These are phyloP conservation scores for Penicillium steckii DNA, from an alignment of 495 filamentous ascomycete species.

Conservation along the genomic window DNA sequence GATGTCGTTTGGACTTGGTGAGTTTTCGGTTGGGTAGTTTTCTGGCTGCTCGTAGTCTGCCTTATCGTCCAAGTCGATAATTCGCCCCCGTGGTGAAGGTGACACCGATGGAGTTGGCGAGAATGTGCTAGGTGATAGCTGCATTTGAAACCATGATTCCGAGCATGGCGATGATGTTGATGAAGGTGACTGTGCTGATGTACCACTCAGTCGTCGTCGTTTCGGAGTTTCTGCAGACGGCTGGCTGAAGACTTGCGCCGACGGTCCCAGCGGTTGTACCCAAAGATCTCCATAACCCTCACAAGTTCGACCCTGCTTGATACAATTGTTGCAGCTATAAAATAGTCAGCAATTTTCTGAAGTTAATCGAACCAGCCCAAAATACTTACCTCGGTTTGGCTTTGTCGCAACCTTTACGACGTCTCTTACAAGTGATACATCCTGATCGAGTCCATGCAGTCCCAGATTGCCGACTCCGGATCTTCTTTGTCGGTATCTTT, in stretches of 20 bases:
- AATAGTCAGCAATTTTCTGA: neutral
- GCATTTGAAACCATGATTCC: conserved; percentile 12
- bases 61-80: neutral
- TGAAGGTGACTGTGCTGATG: conserved; percentile 12
- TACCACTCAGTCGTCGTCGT: conserved; percentile 22
- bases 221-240: conserved; percentile 20
- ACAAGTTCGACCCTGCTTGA: conserved; percentile 37
- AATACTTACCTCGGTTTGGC: conserved; percentile 38
- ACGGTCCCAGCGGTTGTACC: conserved; percentile 38
- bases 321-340: conserved; percentile 39
- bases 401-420: conserved; percentile 47
- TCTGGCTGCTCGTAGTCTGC: neutral
- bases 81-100: conserved; percentile 7
- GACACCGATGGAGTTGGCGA: conserved; percentile 8
- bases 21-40: neutral
- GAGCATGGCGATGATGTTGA: conserved; percentile 20
- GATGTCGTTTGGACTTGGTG: neutral
- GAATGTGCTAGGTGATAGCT: conserved; percentile 9
- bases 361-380: neutral
- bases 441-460: conserved; percentile 44
- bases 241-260: conserved; percentile 31
- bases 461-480: conserved; percentile 32
- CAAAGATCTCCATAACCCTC: conserved; percentile 48
- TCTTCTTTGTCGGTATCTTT: conserved; percentile 14
- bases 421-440: conserved; percentile 44